Evolutionary conservation across 2,329 filamentous ascomycete species (phyloP), one percentile per base, ranked within the genome.

Genomic region (Colletotrichum spinosum): DNA sequence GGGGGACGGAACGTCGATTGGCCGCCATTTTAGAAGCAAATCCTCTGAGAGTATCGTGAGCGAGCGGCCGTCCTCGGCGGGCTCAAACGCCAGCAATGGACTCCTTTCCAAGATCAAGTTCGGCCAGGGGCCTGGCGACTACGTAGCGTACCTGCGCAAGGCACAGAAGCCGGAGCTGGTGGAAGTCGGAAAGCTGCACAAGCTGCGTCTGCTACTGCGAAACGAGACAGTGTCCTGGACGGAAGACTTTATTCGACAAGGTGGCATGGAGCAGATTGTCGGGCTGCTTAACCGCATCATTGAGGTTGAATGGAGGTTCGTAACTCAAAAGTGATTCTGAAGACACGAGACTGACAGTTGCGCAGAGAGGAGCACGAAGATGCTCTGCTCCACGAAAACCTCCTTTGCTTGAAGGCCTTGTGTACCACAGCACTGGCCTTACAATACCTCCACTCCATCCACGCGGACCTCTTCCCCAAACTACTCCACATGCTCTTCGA

Each of bases 151-250:
- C 75, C 80, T 97, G 70, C 87, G 88, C 72, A 94, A 93, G 77
- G 90, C 92, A 1, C 90, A 90, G 70, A 91, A 93, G 78, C 94
- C 94, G 0, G 88, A 96, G 72, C 82, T 89, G 44, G 90, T 97
- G 9, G 95, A 98, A 76, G 92, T 98, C n/a, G 94, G 94, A 49
- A 95, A 96, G 75, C 81, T 99, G 41, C 96, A 98, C 80, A 98
- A 98, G 79, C 85, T 99, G 50, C 89, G 95, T 12, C 85, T 97
- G 17, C 80, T 98, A 56, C 84, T 99, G 57, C 89, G 96, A 15
- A 98, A 98, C 73, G 96, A 99, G 81, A 97, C 95, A 0, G 93
- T 99, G 6, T 88, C 91, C 11, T 99, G 96, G 96, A 97, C 97
- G 3, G 93, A 98, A 74, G 87, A 90, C 11, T 99, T 98, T 75